Evolutionary conservation across 2,329 filamentous ascomycete genomes (phyloP), one percentile per base, ranked within the genome.

Genomic region (Blastomyces parvus): DNA sequence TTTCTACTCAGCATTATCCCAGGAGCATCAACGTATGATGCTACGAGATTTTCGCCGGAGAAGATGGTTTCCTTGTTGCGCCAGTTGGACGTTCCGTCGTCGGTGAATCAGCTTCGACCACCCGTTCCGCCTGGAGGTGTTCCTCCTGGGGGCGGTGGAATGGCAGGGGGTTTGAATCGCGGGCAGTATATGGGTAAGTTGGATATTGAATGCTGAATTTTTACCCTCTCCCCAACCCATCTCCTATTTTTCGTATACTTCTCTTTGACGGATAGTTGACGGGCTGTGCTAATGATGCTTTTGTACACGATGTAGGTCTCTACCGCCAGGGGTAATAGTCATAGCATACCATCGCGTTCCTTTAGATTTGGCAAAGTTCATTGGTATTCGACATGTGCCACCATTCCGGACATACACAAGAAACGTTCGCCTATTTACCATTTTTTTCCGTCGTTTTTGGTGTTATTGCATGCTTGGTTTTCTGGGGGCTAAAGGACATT

Each of bases 41-140:
- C 85, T 25, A 83, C 85, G 48, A 83, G 86, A 13, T 88, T 96
- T 69, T 88, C 84, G 66, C 79, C 91, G 0, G 80, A 85, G 42
- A 86, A 83, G 64, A 81, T 97, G 77, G 87, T 94, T 7, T 83
- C 85, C 40, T 79, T 97, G 50, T 79, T 99, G 27, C 83, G 86
- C 40, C 82, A 85, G 62, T 85, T 88, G 7, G 79, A 84, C 30
- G 80, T 94, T 11, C 89, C 88, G 0, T 83, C 85, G 4, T 74
- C 73, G 36, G 72, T 76, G 42, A 70, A 72, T 22, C 76, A 79
- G 63, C 71, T 77, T 52, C 74, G 68, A 48, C 65, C 71, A 36
- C 68, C 75, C n/a, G 72, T 72, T 4, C 55, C 55, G 0, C 19
- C n/a, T n/a, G n/a, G n/a, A n/a, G n/a, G n/a, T n/a, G n/a, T n/a